Evolutionary conservation across 2,329 filamentous ascomycete genomes (phyloP).

Genomic region (Tolypocladium nubicola): DNA sequence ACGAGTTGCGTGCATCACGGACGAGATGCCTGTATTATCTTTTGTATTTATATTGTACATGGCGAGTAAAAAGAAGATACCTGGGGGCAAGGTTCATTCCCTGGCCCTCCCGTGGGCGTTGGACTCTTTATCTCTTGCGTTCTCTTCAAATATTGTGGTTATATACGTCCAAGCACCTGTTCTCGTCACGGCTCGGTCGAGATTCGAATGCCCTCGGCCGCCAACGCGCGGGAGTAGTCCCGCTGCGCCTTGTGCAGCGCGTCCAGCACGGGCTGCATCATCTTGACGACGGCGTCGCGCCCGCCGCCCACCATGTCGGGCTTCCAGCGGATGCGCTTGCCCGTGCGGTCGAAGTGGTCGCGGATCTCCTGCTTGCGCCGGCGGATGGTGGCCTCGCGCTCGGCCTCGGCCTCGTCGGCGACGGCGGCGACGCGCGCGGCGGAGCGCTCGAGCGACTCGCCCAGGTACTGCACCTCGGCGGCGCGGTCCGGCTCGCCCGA

Average conservation of each 20-base stretch:
- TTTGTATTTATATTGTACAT: neutral
- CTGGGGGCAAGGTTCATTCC: neutral
- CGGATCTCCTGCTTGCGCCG: constrained; percentile 59
- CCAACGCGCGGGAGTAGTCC: constrained; percentile 63
- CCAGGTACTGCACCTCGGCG: constrained; percentile 68
- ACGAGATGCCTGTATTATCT: neutral
- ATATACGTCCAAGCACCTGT: neutral
- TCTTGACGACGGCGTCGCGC: constrained; percentile 59
- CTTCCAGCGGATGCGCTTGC: constrained; percentile 62
- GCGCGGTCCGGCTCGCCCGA: constrained; percentile 78
- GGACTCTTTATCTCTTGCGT: neutral
- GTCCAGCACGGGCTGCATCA: constrained; percentile 64
- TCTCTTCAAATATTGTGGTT: neutral
- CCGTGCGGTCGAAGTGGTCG: constrained; percentile 59
- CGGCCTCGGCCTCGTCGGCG: constrained; percentile 66
- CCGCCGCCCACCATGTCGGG: constrained; percentile 63
- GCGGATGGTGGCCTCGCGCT: constrained; percentile 56
- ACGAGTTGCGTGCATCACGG: neutral
- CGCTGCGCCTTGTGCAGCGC: constrained; percentile 59
- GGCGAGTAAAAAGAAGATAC: neutral
- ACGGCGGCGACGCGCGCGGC: constrained; percentile 71
- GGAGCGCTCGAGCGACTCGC: constrained; percentile 71
- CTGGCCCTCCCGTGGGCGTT: neutral
- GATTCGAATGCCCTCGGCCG: constrained; percentile 45
- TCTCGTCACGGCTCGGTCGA: constrained; percentile 29